Conservation (phyloP, 495 filamentous ascomycete species). For the Apodospora peruviana region DNA sequence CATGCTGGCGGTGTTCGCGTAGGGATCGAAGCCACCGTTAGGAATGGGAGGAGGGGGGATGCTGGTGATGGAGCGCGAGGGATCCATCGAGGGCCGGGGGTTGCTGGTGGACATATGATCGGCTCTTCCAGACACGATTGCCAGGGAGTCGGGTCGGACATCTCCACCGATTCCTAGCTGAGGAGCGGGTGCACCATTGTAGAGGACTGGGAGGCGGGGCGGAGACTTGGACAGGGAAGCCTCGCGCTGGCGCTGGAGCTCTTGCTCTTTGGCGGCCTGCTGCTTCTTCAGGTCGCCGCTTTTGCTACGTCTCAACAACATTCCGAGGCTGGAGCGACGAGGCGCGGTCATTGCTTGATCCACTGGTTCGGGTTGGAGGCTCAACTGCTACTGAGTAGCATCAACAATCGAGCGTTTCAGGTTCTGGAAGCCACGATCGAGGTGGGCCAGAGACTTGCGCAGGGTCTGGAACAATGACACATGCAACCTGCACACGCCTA, state of each 20-base stretch:
- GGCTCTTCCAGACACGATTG: slow-evolving; percentile 53
- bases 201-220: slow-evolving; percentile 76
- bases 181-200: slow-evolving; percentile 51
- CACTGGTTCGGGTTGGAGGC: slow-evolving; percentile 7
- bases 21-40: slow-evolving; percentile 60
- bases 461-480: slow-evolving; percentile 1
- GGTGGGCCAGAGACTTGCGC: slow-evolving; percentile 2
- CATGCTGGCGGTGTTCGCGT: slow-evolving; percentile 87
- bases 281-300: slow-evolving; percentile 74
- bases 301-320: slow-evolving; percentile 76
- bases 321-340: slow-evolving; percentile 51
- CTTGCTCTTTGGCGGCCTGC: slow-evolving; percentile 52
- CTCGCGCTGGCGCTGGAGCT: slow-evolving; percentile 60
- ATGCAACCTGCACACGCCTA: slow-evolving; percentile 4
- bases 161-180: slow-evolving; percentile 63
- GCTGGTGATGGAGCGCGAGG: slow-evolving; percentile 26
- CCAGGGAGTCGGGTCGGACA: slow-evolving; percentile 57
- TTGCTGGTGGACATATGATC: slow-evolving; percentile 33
- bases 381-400: slow-evolving; percentile 19
- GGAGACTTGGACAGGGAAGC: slow-evolving; percentile 63
- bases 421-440: slow-evolving; percentile 11
- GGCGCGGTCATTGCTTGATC: slow-evolving; percentile 38
- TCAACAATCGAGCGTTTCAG: slow-evolving; percentile 11
- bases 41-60: slow-evolving; percentile 48
- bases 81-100: slow-evolving; percentile 41